Evolutionary conservation across 345 rosid species (phyloP).

Genomic region (Eucalyptus regnans): DNA sequence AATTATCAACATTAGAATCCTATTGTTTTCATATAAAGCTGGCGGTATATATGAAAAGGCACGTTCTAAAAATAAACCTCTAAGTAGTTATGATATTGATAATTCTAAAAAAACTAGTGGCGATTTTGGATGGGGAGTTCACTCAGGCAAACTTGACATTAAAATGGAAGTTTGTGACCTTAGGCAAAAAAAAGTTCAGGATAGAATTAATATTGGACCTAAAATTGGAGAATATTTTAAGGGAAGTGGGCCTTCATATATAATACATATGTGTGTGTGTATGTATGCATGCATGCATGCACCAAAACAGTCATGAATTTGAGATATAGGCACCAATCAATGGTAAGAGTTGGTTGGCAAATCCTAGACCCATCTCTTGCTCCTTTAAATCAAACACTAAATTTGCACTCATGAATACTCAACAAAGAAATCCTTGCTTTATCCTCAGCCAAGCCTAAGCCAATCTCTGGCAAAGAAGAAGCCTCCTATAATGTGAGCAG

Average conservation of each 20-base stretch:
- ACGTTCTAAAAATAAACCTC: not conserved
- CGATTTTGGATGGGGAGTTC: not conserved
- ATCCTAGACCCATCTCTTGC: not conserved
- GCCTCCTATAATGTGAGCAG: not conserved
- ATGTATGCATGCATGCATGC: not conserved
- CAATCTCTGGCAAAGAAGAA: not conserved
- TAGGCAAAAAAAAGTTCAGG: not conserved
- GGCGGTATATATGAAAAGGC: not conserved
- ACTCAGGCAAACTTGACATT: not conserved
- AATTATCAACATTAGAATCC: not conserved
- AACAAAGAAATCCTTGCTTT: not conserved
- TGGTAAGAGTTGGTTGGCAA: not conserved
- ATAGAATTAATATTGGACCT: not conserved
- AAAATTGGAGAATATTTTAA: not conserved
- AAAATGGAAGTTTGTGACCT: not conserved
- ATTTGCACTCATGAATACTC: not conserved
- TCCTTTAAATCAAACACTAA: not conserved
- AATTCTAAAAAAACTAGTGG: not conserved
- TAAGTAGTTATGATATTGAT: not conserved
- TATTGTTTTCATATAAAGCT: not conserved
- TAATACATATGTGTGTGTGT: rapidly evolving
- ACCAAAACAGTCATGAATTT: not conserved
- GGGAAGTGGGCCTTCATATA: not conserved
- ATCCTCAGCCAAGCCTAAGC: not conserved
- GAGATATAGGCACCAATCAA: not conserved